Base-by-base conservation (phyloP, 2,329 filamentous ascomycete species). In the Leptoxyphium fumago region DNA sequence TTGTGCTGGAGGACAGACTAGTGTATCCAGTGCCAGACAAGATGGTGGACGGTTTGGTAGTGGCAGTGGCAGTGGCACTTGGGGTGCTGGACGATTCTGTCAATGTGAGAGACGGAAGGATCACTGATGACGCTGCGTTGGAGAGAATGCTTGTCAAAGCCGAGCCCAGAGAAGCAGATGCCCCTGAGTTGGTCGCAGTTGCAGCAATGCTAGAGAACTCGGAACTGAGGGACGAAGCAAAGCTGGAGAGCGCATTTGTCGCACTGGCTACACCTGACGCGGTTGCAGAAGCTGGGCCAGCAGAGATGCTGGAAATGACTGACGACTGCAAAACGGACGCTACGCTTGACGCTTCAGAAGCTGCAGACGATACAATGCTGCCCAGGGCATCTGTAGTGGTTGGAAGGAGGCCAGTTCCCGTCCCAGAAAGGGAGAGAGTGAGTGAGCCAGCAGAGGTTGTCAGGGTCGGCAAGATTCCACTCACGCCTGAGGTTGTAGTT, bases 91-190 rank as follows among this genome's bases (percentile, higher is more conserved):
- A 43, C 2, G 47, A 30, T 9, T 17, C 41, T 30, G 48, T 34
- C 29, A 41, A 41, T 30, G 40, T 41, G 2, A 36, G 34, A 43
- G 45, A 26, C 10, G 40, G 29, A 2, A 28, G 11, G 21, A 29
- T 42, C 11, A 38, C 15, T 17, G 52, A 52, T 9, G 56, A 52
- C 10, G 54, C 51, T 17, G 54, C 56, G 40, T 52, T 56, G 2
- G 57, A 57, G 15, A 58, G 42, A 11, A 59, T 51, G 44, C 55
- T 56, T 5, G 56, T 59, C 42, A 55, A 50, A 26, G 52, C 51
- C 1, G 56, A 56, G 4, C 55, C 52, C 34, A 59, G 38, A 11
- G 55, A 55, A 34, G 46, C 48, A 1, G 56, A 53, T 9, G 53
- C 47, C 6, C 43, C 50, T 36, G 53, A 45, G 43, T 58, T 51